Percentiles rank a stretch among this genome's conserved stretches.
Conservation (phyloP, 306 rosid genomes). For the Oemleria cerasiformis region DNA sequence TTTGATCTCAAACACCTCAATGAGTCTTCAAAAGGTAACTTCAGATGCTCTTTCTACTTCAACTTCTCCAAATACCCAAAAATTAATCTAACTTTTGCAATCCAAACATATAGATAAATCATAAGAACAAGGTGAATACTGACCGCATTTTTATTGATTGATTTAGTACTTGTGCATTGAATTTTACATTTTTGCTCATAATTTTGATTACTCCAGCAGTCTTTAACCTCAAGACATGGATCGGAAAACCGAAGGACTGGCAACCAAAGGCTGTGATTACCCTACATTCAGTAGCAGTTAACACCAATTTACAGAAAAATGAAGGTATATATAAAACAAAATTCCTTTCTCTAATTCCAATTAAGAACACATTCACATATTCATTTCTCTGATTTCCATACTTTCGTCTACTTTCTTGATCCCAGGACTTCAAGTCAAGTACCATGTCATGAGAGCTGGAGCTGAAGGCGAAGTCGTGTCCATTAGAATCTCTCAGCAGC, state of each 20-base stretch:
- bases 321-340: constrained; percentile 50
- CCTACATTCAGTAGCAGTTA: constrained; percentile 88
- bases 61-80: not conserved
- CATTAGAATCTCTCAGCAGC: constrained; percentile 93
- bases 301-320: constrained; percentile 87
- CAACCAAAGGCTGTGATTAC: constrained; percentile 90
- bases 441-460: constrained; percentile 90
- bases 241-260: constrained; percentile 76
- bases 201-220: constrained; percentile 40
- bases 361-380: not conserved
- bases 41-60: not conserved
- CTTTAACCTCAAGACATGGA: constrained; percentile 74
- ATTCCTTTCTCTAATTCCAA: not conserved
- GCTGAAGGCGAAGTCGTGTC: constrained; percentile 73
- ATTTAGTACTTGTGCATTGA: not conserved
- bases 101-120: too few species aligned
- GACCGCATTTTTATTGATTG: too few species aligned
- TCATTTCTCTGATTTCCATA: not conserved
- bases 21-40: constrained; percentile 65
- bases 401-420: not conserved
- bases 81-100: not conserved
- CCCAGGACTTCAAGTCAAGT: constrained; percentile 85
- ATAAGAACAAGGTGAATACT: too few species aligned
- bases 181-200: not conserved
- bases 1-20: constrained; percentile 63